Evolutionary conservation across 2,329 filamentous ascomycete genomes (phyloP).

Genomic region (Colletotrichum siamense): DNA sequence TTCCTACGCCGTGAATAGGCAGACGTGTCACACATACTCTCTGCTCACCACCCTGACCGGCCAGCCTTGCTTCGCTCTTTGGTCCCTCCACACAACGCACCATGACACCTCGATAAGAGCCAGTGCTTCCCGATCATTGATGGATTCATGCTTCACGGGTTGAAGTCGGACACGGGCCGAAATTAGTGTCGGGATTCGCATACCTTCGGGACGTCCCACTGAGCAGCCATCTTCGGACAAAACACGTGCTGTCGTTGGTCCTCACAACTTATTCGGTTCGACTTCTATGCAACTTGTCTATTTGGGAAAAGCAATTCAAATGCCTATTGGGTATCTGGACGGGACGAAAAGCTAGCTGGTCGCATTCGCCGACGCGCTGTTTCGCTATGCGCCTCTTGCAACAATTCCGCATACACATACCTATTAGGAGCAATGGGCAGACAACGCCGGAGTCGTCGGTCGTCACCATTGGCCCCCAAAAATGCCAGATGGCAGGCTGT

Average conservation of each 20-base stretch:
- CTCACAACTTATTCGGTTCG: neutral
- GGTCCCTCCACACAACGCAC: neutral
- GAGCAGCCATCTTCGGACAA: neutral
- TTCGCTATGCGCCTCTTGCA: neutral
- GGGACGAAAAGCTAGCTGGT: neutral
- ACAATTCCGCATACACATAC: constrained; percentile 15
- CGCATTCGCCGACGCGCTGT: neutral
- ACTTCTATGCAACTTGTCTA: constrained; percentile 4
- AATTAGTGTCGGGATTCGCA: neutral
- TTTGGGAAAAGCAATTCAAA: neutral
- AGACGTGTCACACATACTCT: constrained; percentile 4
- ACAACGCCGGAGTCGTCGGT: constrained; percentile 15
- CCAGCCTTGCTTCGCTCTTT: neutral
- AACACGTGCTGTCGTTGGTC: neutral
- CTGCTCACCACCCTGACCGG: neutral
- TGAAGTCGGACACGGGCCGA: neutral
- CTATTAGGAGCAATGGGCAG: constrained; percentile 21
- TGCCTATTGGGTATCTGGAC: constrained; percentile 4
- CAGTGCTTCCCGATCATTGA: neutral
- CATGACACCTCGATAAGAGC: neutral
- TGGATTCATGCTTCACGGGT: neutral
- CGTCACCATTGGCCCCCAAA: constrained; percentile 39
- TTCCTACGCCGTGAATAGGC: neutral
- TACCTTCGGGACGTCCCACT: neutral
- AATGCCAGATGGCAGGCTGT: constrained; percentile 53